phyloP scores from a whole-genome alignment of 192 early-diverging fungal species.

The Coemansia sp. region DNA sequence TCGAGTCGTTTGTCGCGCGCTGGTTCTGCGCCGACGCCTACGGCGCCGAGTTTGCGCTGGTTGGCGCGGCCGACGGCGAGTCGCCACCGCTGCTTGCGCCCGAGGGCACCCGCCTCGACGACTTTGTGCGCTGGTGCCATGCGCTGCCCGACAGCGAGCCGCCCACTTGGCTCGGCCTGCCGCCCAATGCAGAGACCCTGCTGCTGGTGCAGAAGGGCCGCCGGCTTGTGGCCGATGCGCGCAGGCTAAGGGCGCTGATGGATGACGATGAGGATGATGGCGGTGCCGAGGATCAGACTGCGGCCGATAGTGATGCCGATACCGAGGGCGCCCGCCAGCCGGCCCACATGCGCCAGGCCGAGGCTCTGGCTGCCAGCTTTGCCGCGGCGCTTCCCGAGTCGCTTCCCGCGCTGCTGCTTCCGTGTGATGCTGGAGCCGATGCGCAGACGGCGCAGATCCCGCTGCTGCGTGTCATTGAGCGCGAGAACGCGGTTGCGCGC shows the following conservation, averaged over 20 bases:
- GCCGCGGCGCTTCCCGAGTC: conserved; percentile 55
- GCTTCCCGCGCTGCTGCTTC: conserved; percentile 4
- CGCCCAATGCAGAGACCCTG: conserved; percentile 88
- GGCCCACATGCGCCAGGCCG: conserved; percentile 73
- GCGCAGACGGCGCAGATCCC: conserved; percentile 49
- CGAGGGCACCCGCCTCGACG: conserved; percentile 80
- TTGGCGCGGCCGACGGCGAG: conserved; percentile 35
- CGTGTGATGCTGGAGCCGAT: neutral
- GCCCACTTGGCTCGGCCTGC: conserved; percentile 96
- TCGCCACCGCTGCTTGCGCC: conserved; percentile 66
- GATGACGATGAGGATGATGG: conserved; percentile 77
- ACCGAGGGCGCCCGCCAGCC: conserved; percentile 26
- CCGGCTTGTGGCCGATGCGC: conserved; percentile 79
- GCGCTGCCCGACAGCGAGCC: conserved; percentile 89
- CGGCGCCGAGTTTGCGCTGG: conserved; percentile 78
- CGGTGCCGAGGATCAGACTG: neutral
- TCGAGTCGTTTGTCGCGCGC: conserved; percentile 82
- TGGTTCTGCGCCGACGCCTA: conserved; percentile 81
- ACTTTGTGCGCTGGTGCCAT: conserved; percentile 89
- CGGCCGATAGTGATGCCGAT: neutral
- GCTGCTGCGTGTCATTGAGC: conserved; percentile 80
- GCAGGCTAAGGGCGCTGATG: conserved; percentile 74
- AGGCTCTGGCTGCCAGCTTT: conserved; percentile 60
- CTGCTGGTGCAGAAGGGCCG: conserved; percentile 80
- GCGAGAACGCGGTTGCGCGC: conserved; percentile 69